phyloP scores from a whole-genome alignment of 805 yeast species.

The Saccharomycopsis synnaedendra region DNA sequence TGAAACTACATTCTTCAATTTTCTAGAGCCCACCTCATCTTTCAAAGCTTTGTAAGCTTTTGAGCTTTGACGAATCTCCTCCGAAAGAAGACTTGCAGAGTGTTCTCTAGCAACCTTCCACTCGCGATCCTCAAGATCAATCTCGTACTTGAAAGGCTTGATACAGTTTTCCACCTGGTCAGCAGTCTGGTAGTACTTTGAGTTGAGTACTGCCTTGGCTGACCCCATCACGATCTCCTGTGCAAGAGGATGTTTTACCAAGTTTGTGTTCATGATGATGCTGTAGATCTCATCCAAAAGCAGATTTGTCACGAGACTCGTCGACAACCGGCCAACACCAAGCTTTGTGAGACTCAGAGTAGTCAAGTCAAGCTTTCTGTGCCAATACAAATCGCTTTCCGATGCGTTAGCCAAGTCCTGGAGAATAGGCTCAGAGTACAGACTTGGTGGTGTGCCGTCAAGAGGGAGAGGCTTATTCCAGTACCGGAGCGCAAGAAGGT shows the following conservation, averaged over 20 bases:
- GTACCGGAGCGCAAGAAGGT: conserved; percentile 77
- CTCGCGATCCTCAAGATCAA: conserved; percentile 91
- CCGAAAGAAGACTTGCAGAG: conserved; percentile 59
- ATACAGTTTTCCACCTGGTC: conserved; percentile 98
- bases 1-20: conserved; percentile 71
- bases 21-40: conserved; percentile 70
- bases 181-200: conserved; percentile 81
- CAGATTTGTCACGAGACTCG: conserved; percentile 72
- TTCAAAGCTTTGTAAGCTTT: conserved; percentile 47
- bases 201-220: conserved; percentile 64
- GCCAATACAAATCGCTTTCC: conserved; percentile 77
- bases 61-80: conserved; percentile 78
- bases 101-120: conserved; percentile 80
- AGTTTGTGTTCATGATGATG: conserved; percentile 61
- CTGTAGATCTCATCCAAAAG: conserved; percentile 67
- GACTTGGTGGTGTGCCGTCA: conserved; percentile 1
- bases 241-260: conserved; percentile 81
- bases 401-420: conserved; percentile 44
- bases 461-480: conserved; percentile 63
- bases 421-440: conserved; percentile 35
- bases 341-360: conserved; percentile 78
- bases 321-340: conserved; percentile 88
- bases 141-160: conserved; percentile 95
- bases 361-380: conserved; percentile 71
- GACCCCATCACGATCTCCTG: conserved; percentile 75